phyloP scores from a whole-genome alignment of 345 rosid genomes.

The Gossypium raimondii region DNA sequence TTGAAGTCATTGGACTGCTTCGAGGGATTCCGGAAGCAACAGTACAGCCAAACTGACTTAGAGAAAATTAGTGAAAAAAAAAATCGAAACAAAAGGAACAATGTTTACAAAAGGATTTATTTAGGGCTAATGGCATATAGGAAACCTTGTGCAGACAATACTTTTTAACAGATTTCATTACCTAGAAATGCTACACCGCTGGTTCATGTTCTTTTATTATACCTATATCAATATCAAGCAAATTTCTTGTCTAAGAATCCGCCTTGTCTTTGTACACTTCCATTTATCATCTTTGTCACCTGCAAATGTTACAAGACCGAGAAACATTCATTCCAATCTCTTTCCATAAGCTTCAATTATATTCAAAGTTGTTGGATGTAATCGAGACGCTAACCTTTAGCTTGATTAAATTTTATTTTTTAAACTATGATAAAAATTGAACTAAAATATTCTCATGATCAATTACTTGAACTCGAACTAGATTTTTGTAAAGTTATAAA shows the following conservation, averaged over 20 bases:
- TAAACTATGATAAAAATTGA: too few relatives aligned
- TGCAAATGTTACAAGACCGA: too few relatives aligned
- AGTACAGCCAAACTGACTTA: constrained; percentile 19
- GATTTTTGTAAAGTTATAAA: too few relatives aligned
- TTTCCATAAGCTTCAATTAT: too few relatives aligned
- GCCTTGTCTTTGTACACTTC: background rate
- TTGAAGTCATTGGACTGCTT: constrained; percentile 57
- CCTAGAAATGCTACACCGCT: constrained; percentile 1
- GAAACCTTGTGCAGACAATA: constrained; percentile 11
- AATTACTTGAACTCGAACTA: too few relatives aligned
- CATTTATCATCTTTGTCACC: background rate
- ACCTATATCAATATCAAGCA: background rate
- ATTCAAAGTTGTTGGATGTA: too few relatives aligned
- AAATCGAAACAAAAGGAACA: background rate
- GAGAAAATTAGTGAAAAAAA: background rate
- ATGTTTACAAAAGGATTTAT: background rate
- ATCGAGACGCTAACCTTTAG: too few relatives aligned
- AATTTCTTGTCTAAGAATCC: background rate
- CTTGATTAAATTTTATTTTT: too few relatives aligned
- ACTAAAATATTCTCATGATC: too few relatives aligned
- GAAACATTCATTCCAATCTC: too few relatives aligned
- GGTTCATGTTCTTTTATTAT: background rate
- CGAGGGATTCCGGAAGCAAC: constrained; percentile 43
- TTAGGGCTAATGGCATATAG: constrained; percentile 14
- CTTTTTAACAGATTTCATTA: constrained; percentile 8